phyloP scores from a whole-genome alignment of 1,284 basidiomycete species.

The Ustilago crameri region DNA sequence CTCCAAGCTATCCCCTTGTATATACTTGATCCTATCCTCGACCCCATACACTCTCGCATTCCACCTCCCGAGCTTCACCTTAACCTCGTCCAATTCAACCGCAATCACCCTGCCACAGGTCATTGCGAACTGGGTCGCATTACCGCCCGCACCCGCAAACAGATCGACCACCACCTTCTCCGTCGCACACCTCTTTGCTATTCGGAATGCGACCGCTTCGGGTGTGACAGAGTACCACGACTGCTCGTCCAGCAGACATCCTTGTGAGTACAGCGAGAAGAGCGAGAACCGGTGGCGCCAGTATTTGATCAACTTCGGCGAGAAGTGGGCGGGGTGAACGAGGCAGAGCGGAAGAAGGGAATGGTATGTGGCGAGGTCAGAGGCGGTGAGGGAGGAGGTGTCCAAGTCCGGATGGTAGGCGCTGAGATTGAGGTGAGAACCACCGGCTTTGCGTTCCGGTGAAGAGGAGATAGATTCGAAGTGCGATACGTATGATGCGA shows the following conservation, averaged over 20 bases:
- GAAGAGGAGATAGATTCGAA: conserved; percentile 6
- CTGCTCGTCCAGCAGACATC: conserved; percentile 76
- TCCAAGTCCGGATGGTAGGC: conserved; percentile 38
- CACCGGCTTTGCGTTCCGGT: not conserved
- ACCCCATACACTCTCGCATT: conserved; percentile 92
- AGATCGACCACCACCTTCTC: conserved; percentile 78
- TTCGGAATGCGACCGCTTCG: conserved; percentile 87
- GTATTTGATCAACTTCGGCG: conserved; percentile 27
- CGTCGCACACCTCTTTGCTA: conserved; percentile 82
- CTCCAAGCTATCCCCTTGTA: conserved; percentile 84
- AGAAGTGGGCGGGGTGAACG: conserved; percentile 25
- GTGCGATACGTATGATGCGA: conserved; percentile 11
- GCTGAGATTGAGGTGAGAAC: conserved; percentile 13
- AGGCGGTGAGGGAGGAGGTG: not conserved
- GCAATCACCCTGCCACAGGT: conserved; percentile 94
- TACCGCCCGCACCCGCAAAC: conserved; percentile 97
- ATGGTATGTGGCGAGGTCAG: conserved; percentile 3
- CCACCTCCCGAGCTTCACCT: conserved; percentile 86
- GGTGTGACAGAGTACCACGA: conserved; percentile 99
- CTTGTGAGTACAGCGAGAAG: conserved; percentile 57
- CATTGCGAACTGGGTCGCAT: conserved; percentile 94
- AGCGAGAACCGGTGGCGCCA: conserved; percentile 55
- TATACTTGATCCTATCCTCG: conserved; percentile 89
- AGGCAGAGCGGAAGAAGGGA: conserved; percentile 19
- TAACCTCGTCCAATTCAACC: conserved; percentile 83